Percentiles rank a stretch among this genome's conserved stretches.
Evolutionary conservation across 257 asterid genomes (phyloP).

Genomic region (Leonotis leonurus): DNA sequence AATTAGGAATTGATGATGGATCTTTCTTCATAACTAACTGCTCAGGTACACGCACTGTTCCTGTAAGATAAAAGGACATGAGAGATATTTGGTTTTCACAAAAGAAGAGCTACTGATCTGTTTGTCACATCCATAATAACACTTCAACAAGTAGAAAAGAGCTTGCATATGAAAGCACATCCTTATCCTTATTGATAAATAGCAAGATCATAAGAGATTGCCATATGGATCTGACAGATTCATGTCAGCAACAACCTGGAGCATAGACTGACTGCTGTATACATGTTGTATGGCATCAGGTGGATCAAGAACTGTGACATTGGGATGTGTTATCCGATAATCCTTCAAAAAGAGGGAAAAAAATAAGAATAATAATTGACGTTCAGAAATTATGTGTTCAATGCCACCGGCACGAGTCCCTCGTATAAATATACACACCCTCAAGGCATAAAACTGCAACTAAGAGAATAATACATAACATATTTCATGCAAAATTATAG

Average conservation of each 20-base stretch:
- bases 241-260: slow-evolving; percentile 85
- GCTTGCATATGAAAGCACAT: neutral
- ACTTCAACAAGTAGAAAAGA: neutral
- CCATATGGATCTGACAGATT: slow-evolving; percentile 65
- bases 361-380: slow-evolving; percentile 2
- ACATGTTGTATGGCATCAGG: slow-evolving; percentile 90
- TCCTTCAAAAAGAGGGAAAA: slow-evolving; percentile 42
- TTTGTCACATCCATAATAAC: neutral
- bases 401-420: neutral
- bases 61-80: slow-evolving; percentile 25
- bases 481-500: neutral
- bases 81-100: neutral
- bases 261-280: slow-evolving; percentile 87
- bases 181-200: slow-evolving; percentile 5
- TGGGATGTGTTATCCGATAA: slow-evolving; percentile 75
- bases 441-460: neutral
- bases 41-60: slow-evolving; percentile 80
- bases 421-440: slow-evolving; percentile 25
- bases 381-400: neutral
- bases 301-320: slow-evolving; percentile 96
- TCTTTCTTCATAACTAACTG: slow-evolving; percentile 86
- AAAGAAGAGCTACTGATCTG: neutral
- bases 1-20: slow-evolving; percentile 68
- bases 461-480: neutral
- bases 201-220: slow-evolving; percentile 23